Conservation (phyloP, 2,329 filamentous ascomycete species). For the Trichoderma citrinoviride region DNA sequence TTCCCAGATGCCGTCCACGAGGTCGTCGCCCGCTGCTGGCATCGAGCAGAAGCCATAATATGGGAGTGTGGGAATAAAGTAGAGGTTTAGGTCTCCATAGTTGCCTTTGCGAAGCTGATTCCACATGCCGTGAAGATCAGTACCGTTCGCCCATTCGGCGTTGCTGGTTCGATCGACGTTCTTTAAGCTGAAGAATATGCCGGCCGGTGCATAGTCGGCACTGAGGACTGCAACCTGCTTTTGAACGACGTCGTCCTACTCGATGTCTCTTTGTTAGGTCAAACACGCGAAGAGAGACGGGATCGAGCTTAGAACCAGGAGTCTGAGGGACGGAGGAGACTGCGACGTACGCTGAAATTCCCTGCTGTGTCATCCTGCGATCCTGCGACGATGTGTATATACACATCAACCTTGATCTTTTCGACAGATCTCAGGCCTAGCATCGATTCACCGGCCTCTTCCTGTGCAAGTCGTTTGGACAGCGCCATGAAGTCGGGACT, state of each 20-base stretch:
- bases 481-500: not conserved
- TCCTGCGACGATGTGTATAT: conserved; percentile 16
- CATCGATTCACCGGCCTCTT: not conserved
- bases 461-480: not conserved
- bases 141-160: conserved; percentile 42
- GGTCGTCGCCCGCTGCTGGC: conserved; percentile 32
- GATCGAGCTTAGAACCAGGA: not conserved
- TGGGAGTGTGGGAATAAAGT: conserved; percentile 37
- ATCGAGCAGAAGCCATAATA: conserved; percentile 43
- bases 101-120: conserved; percentile 37
- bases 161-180: conserved; percentile 45
- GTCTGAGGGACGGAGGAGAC: no score
- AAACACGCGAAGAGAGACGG: not conserved
- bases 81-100: conserved; percentile 45
- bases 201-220: conserved; percentile 40
- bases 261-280: not conserved
- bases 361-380: not conserved
- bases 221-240: conserved; percentile 46
- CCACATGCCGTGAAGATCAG: conserved; percentile 39
- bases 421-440: not conserved
- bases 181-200: conserved; percentile 44
- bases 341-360: not conserved
- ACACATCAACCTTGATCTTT: conserved; percentile 5
- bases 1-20: not conserved
- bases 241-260: conserved; percentile 20